Evolutionary conservation across 129 eudicot species (phyloP).

Genomic region (Arctium lappa): DNA sequence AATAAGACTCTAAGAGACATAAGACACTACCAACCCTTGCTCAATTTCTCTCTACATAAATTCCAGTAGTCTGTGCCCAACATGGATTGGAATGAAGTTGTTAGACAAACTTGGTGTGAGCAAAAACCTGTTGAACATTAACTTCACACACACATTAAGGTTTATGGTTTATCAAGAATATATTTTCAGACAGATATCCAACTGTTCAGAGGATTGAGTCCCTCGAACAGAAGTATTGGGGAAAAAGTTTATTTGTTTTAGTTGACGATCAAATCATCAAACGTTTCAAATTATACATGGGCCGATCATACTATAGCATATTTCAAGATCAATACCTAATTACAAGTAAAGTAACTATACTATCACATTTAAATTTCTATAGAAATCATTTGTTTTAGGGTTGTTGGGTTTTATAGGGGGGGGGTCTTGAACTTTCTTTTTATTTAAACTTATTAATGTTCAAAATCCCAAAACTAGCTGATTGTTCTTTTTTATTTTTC

Average conservation of each 20-base stretch:
- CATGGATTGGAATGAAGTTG: too few species aligned
- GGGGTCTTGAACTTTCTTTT: not conserved
- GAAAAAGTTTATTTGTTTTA: too few species aligned
- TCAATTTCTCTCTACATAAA: not conserved
- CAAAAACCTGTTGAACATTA: too few species aligned
- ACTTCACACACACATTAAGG: too few species aligned
- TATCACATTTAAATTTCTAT: not conserved
- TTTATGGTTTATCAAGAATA: too few species aligned
- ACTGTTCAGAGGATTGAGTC: too few species aligned
- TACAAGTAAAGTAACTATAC: not conserved
- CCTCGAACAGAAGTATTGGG: too few species aligned
- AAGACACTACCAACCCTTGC: too few species aligned
- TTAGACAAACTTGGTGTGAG: too few species aligned
- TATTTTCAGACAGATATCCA: too few species aligned
- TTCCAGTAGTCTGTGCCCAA: too few species aligned
- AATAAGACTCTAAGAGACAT: too few species aligned
- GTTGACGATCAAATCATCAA: not conserved
- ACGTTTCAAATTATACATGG: not conserved
- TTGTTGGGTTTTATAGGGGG: not conserved
- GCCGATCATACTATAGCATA: not conserved
- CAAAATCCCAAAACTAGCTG: not conserved
- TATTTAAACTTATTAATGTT: not conserved
- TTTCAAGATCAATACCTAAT: not conserved
- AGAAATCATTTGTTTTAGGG: not conserved
- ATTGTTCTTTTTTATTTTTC: not conserved